These are phyloP conservation scores for Comarum palustre DNA, from an alignment of 306 rosid genomes.

Conservation along the genomic window DNA sequence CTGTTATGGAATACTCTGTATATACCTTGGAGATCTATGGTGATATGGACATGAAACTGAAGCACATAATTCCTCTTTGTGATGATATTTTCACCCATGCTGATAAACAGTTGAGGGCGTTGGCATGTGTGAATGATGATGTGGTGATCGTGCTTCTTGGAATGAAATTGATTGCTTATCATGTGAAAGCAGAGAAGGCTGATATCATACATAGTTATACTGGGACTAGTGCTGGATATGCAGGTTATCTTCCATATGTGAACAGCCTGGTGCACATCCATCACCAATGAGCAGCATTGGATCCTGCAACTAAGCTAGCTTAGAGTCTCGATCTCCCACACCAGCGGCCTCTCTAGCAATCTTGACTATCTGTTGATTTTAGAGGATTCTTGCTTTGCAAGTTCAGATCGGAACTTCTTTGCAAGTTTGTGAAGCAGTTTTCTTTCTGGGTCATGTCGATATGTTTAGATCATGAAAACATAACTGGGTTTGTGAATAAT, in stretches of 20 bases:
- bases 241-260: conserved; percentile 33
- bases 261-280: conserved; percentile 28
- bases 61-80: conserved; percentile 15
- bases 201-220: background rate
- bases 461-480: background rate
- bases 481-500: background rate
- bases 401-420: background rate
- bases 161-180: conserved; percentile 8
- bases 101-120: conserved; percentile 13
- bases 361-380: background rate
- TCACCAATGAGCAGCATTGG: conserved; percentile 1
- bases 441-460: background rate
- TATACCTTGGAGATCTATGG: conserved; percentile 28
- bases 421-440: background rate
- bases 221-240: background rate
- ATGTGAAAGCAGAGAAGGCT: conserved; percentile 18
- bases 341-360: background rate
- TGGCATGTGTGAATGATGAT: conserved; percentile 31
- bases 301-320: conserved; percentile 5
- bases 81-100: background rate
- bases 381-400: conserved; percentile 1
- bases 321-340: background rate
- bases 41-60: conserved; percentile 32
- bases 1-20: background rate
- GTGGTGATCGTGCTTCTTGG: conserved; percentile 23